Percentiles rank a stretch among this genome's conserved stretches.
Conservation (phyloP, 2,329 filamentous ascomycete genomes). For the Volutella citrinella region DNA sequence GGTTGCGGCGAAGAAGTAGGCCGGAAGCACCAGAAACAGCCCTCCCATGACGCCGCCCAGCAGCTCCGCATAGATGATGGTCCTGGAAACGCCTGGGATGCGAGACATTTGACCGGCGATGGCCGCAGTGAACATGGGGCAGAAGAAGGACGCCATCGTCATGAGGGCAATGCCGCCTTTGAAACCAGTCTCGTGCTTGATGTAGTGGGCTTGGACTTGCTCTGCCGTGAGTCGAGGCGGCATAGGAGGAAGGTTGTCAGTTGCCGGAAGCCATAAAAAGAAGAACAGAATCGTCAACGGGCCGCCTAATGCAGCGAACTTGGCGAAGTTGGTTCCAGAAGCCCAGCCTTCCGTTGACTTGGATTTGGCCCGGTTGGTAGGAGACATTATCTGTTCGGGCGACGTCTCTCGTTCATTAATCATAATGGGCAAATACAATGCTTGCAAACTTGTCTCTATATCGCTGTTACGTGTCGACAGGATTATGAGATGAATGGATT, state of each 20-base stretch:
- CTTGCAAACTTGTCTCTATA: too few relatives aligned
- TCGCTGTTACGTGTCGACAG: too few relatives aligned
- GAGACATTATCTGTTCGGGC: too few relatives aligned
- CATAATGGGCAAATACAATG: too few relatives aligned
- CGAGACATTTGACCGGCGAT: background rate
- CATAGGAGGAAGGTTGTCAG: background rate
- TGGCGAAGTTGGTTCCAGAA: background rate
- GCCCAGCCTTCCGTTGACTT: too few relatives aligned
- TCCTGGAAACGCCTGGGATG: background rate
- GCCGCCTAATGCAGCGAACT: background rate
- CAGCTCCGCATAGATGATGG: background rate
- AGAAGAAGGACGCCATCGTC: conserved; percentile 1
- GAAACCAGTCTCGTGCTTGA: background rate
- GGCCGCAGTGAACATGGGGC: background rate
- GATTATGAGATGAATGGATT: too few relatives aligned
- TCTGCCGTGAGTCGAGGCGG: background rate
- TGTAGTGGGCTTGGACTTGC: background rate
- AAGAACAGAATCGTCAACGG: conserved; percentile 1
- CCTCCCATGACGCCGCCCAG: background rate
- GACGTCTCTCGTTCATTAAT: too few relatives aligned
- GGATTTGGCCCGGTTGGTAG: too few relatives aligned
- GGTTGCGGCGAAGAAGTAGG: conserved; percentile 2
- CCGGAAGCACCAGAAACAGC: background rate
- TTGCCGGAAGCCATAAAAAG: background rate
- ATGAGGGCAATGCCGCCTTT: conserved; percentile 1